A percentile compares a stretch with the other conserved stretches of the same genome.
Evolutionary conservation across 2,329 filamentous ascomycete species (phyloP).

Genomic region (Cyphellophora europaea): DNA sequence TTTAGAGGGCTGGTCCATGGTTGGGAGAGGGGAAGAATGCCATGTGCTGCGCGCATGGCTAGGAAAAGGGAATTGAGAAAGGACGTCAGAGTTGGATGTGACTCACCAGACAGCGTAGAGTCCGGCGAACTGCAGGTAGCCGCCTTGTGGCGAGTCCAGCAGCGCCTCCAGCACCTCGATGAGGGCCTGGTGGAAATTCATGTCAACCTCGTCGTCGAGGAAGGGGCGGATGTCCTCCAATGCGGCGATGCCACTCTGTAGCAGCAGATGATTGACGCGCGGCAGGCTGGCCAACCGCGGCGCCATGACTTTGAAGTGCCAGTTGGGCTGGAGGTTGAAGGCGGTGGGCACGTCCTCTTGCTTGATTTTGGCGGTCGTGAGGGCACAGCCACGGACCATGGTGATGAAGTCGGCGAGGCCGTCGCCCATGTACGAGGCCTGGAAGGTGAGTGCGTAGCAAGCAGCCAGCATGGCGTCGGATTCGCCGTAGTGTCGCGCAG

Average conservation of each 20-base stretch:
- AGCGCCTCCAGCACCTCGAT: constrained; percentile 15
- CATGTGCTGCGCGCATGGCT: neutral
- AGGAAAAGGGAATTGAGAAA: no score
- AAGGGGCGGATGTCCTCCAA: constrained; percentile 19
- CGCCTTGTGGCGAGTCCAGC: constrained; percentile 14
- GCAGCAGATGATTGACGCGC: constrained; percentile 9
- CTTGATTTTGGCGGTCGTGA: constrained; percentile 27
- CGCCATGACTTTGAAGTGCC: constrained; percentile 17
- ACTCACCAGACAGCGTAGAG: constrained; percentile 29
- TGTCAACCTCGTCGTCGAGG: constrained; percentile 23
- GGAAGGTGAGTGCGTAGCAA: constrained; percentile 25
- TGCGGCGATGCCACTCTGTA: constrained; percentile 13
- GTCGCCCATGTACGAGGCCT: constrained; percentile 25
- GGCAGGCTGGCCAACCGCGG: constrained; percentile 15
- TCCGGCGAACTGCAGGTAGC: constrained; percentile 32
- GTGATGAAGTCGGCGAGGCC: constrained; percentile 25
- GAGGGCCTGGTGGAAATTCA: constrained; percentile 17
- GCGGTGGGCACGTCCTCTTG: constrained; percentile 17
- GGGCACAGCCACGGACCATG: constrained; percentile 25
- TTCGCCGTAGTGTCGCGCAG: constrained; percentile 14
- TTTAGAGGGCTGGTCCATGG: neutral
- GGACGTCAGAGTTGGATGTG: neutral
- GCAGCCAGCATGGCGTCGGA: constrained; percentile 24
- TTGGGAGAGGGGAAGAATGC: neutral
- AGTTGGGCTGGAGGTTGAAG: constrained; percentile 18